A percentile compares a stretch with the other conserved stretches of the same genome.
Conservation (phyloP, 331 rosid genomes). For the Erythrophleum ivorense region DNA sequence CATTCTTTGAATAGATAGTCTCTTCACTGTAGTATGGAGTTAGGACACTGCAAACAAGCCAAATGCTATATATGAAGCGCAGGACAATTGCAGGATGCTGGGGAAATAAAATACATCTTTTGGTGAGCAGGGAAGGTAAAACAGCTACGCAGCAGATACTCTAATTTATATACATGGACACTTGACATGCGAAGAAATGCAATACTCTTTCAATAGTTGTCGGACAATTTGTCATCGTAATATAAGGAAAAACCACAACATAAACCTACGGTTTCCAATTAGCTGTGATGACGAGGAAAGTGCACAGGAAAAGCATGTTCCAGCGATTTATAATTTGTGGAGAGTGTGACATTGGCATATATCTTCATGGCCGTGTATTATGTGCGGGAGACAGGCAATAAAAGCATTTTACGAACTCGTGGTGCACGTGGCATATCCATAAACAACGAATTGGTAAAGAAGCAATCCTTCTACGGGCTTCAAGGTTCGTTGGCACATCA, state of each 20-base stretch:
- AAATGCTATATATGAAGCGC: conserved; percentile 34
- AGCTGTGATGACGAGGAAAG: conserved; percentile 27
- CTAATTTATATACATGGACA: not conserved
- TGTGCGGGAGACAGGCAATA: conserved; percentile 42
- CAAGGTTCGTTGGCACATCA: conserved; percentile 94
- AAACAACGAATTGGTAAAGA: conserved; percentile 92
- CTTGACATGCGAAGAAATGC: not conserved
- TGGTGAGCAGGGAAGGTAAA: not conserved
- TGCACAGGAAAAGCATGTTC: conserved; percentile 28
- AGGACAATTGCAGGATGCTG: conserved; percentile 15
- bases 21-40: conserved; percentile 99
- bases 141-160: not conserved
- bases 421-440: conserved; percentile 99
- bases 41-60: conserved; percentile 69
- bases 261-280: conserved; percentile 29
- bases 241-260: conserved; percentile 10
- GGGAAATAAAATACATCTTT: too few species aligned
- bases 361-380: conserved; percentile 28
- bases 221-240: not conserved
- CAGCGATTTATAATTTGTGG: conserved; percentile 30
- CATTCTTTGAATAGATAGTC: conserved; percentile 91
- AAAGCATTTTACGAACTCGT: conserved; percentile 93
- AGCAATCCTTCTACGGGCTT: conserved; percentile 96
- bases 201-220: not conserved
- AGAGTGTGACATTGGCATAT: conserved; percentile 30